Percentiles rank a stretch among this genome's conserved stretches.
phyloP scores from a whole-genome alignment of 1,284 basidiomycete species.

The Sanguinoderma infundibulare region DNA sequence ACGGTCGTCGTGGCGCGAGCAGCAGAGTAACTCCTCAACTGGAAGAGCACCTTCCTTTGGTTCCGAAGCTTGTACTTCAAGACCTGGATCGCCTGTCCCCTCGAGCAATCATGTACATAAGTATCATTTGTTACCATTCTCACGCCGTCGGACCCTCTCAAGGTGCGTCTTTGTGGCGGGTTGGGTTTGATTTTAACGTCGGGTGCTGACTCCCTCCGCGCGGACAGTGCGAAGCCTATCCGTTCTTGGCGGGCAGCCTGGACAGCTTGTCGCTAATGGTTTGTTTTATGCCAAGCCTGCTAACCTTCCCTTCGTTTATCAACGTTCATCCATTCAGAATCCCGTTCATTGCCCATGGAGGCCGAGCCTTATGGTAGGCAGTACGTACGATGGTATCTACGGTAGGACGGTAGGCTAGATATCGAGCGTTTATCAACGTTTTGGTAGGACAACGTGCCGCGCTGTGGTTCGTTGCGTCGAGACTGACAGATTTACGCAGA shows the following conservation, averaged over 20 bases:
- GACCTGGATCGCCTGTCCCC: slow-evolving; percentile 67
- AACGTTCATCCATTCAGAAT: too few relatives aligned
- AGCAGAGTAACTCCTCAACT: slow-evolving; percentile 75
- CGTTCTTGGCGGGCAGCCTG: slow-evolving; percentile 69
- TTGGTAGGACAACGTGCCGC: slow-evolving; percentile 49
- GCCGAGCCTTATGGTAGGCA: too few relatives aligned
- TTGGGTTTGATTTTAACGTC: background rate
- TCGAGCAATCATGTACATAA: slow-evolving; percentile 58
- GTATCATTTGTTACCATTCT: slow-evolving; percentile 71
- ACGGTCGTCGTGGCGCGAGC: too few relatives aligned
- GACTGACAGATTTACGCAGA: slow-evolving; percentile 34
- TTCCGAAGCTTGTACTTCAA: slow-evolving; percentile 76
- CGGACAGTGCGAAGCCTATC: slow-evolving; percentile 66
- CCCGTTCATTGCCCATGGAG: too few relatives aligned
- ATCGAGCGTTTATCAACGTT: too few relatives aligned
- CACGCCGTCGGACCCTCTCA: slow-evolving; percentile 58
- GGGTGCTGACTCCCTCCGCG: background rate
- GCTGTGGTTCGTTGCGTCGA: background rate
- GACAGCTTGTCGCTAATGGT: slow-evolving; percentile 68
- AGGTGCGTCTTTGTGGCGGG: slow-evolving; percentile 46
- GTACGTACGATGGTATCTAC: too few relatives aligned
- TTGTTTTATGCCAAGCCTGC: slow-evolving; percentile 73
- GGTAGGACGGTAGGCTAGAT: too few relatives aligned
- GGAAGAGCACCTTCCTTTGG: slow-evolving; percentile 87
- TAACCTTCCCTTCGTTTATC: slow-evolving; percentile 69